Evolutionary conservation across 805 yeast species (phyloP).

Genomic region (Teunomyces kruisii): DNA sequence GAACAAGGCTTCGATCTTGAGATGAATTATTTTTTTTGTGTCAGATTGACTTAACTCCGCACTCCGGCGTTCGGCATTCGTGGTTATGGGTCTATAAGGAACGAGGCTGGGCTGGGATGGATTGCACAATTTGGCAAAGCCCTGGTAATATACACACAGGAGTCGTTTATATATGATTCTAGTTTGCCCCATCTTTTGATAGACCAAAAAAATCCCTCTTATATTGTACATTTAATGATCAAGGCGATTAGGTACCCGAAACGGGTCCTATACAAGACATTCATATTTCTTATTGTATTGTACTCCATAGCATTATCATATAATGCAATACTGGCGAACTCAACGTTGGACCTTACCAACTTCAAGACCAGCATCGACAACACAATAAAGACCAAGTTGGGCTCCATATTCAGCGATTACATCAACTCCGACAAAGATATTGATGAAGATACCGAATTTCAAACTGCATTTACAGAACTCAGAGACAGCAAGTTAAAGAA

Average conservation of each 20-base stretch:
- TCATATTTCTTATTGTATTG: neutral
- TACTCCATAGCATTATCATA: neutral
- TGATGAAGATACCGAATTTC: neutral
- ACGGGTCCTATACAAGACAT: neutral
- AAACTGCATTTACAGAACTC: neutral
- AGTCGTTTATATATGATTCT: neutral
- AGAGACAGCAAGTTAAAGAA: neutral
- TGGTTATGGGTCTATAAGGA: too few relatives aligned
- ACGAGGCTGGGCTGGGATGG: too few relatives aligned
- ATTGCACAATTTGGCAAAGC: too few relatives aligned
- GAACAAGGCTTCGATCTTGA: neutral
- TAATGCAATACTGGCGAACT: neutral
- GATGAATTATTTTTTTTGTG: neutral
- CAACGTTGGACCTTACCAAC: neutral
- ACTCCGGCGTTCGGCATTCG: neutral
- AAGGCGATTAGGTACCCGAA: neutral
- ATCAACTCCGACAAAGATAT: neutral
- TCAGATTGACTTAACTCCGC: neutral
- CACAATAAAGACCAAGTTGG: neutral
- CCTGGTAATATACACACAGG: neutral
- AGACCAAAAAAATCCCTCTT: too few relatives aligned
- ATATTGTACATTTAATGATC: neutral
- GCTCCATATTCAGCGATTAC: neutral
- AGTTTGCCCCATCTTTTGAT: too few relatives aligned
- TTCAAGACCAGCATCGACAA: neutral